A percentile compares a stretch with the other conserved stretches of the same genome.
Evolutionary conservation across 352 stramenopile species (phyloP).

Genomic region (Pythium aquatile): DNA sequence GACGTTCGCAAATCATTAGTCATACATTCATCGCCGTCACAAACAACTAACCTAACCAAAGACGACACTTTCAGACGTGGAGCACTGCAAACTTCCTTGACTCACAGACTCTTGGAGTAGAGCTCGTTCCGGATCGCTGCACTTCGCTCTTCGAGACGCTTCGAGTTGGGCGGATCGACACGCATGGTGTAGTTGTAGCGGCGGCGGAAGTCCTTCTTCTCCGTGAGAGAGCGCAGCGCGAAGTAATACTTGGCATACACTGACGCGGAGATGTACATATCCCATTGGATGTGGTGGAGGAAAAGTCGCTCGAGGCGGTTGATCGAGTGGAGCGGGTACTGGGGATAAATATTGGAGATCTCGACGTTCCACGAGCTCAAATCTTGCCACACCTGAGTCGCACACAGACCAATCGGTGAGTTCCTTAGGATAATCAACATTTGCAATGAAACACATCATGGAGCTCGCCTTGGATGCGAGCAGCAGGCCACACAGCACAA

Average conservation of each 20-base stretch:
- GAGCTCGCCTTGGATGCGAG: constrained; percentile 94
- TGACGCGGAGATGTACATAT: constrained; percentile 96
- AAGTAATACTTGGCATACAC: constrained; percentile 99
- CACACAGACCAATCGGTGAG: background rate
- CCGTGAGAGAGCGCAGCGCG: constrained; percentile 91
- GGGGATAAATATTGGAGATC: constrained; percentile 97
- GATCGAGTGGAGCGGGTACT: constrained; percentile 97
- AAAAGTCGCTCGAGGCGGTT: constrained; percentile 97
- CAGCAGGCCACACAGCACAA: constrained; percentile 96
- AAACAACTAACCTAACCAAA: background rate
- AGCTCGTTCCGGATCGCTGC: constrained; percentile 78
- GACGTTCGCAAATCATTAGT: background rate
- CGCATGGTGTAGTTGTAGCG: constrained; percentile 90
- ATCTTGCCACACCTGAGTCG: constrained; percentile 95
- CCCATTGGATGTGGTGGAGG: constrained; percentile 97
- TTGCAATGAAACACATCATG: too few relatives aligned
- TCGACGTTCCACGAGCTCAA: constrained; percentile 98
- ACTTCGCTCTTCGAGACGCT: constrained; percentile 81
- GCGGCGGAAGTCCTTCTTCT: constrained; percentile 90
- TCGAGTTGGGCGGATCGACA: constrained; percentile 83
- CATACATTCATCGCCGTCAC: background rate
- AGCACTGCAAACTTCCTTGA: too few relatives aligned
- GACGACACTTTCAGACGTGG: background rate
- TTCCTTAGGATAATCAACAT: too few relatives aligned
- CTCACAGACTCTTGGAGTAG: constrained; percentile 82